phyloP scores from a whole-genome alignment of 2,329 filamentous ascomycete genomes.

The Penicillium oxalicum region DNA sequence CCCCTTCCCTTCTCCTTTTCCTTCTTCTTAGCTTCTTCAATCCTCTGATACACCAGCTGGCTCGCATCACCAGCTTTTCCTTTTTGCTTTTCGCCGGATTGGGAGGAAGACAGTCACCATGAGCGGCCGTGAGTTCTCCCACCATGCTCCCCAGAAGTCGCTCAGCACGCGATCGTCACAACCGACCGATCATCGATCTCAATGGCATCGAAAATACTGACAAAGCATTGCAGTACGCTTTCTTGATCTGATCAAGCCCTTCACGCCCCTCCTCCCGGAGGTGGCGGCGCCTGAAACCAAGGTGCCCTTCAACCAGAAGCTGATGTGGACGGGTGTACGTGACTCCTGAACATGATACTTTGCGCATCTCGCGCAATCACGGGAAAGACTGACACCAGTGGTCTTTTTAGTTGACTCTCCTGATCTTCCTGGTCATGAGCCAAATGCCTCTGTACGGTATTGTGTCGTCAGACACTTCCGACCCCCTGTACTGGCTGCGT shows the following conservation, averaged over 20 bases:
- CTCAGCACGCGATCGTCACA: constrained; percentile 27
- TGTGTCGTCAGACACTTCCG: constrained; percentile 96
- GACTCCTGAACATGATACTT: constrained; percentile 8
- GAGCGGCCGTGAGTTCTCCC: constrained; percentile 51
- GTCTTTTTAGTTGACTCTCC: constrained; percentile 62
- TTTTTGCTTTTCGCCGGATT: constrained; percentile 23
- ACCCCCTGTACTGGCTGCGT: constrained; percentile 98
- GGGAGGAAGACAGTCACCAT: constrained; percentile 45
- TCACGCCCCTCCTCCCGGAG: constrained; percentile 98
- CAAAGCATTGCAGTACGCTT: constrained; percentile 68
- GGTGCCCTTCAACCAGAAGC: constrained; percentile 96
- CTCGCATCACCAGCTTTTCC: constrained; percentile 27
- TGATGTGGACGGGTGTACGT: constrained; percentile 80
- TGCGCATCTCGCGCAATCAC: constrained; percentile 4
- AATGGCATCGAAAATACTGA: constrained; percentile 28
- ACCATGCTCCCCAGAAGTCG: constrained; percentile 2
- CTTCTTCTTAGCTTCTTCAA: constrained; percentile 14
- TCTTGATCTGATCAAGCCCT: constrained; percentile 99
- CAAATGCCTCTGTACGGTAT: constrained; percentile 99
- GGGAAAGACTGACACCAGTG: constrained; percentile 13
- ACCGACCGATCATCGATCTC: constrained; percentile 11
- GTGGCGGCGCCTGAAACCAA: constrained; percentile 98
- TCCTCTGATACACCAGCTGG: constrained; percentile 32
- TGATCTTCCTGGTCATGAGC: constrained; percentile 99
- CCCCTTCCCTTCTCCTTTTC: constrained; percentile 21